Evolutionary conservation across 768 basidiomycete species (phyloP).

Genomic region (Dendrothele bispora): DNA sequence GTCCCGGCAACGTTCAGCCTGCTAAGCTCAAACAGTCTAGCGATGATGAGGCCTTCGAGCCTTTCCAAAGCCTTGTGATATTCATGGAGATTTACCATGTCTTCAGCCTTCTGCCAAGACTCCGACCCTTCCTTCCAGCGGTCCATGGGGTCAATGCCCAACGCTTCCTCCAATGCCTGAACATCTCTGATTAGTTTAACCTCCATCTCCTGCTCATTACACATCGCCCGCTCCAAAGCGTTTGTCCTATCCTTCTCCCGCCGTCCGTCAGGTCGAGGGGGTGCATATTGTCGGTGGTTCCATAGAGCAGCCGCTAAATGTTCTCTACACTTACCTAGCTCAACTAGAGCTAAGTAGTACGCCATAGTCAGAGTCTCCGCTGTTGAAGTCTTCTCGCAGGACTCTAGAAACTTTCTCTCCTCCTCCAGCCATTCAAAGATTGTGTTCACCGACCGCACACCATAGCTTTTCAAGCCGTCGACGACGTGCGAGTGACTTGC

Average conservation of each 20-base stretch:
- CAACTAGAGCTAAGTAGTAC: background rate
- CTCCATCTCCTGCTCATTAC: constrained; percentile 1
- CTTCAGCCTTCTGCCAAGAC: constrained; percentile 3
- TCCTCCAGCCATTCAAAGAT: too few relatives aligned
- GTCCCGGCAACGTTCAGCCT: constrained; percentile 17
- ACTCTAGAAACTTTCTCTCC: background rate
- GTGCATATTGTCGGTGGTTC: background rate
- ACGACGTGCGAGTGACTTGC: background rate
- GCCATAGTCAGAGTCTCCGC: background rate
- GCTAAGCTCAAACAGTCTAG: constrained; percentile 18
- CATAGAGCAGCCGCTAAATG: background rate
- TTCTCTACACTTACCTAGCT: background rate
- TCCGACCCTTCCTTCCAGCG: constrained; percentile 6
- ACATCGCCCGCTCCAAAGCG: background rate
- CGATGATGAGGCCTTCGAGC: constrained; percentile 18
- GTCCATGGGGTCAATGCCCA: background rate
- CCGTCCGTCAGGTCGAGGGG: background rate
- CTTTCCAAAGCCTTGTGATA: constrained; percentile 13
- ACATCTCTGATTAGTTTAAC: background rate
- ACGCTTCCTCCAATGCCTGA: background rate
- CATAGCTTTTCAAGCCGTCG: background rate
- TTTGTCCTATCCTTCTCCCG: background rate
- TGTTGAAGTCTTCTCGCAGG: background rate
- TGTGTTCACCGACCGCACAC: background rate
- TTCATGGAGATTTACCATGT: background rate